Evolutionary conservation across 805 yeast genomes (phyloP), one percentile per base, ranked within the genome.

Genomic region (Candida rishiriensis): DNA sequence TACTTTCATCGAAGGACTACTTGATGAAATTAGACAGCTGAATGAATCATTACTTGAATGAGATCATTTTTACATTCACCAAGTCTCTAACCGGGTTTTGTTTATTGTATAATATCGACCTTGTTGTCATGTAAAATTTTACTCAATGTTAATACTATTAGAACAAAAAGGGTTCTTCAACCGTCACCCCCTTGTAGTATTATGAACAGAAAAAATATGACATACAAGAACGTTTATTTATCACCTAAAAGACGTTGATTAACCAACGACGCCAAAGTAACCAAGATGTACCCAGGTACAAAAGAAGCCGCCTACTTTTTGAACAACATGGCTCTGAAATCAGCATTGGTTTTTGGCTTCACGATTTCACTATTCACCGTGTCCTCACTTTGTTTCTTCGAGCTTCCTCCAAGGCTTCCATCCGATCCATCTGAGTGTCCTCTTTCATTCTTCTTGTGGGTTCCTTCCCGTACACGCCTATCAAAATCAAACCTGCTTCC

Each of bases 21-120:
- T 76, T 3, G 66, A 65, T 6, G 81, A 77, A 38, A 75, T 84
- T 40, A 68, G 70, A 17, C 78, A 73, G n/a, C 53, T 81, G 49
- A 79, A 75, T 53, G 72, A 71, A 28, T 65, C 73, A 2, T 50
- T 76, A 29, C 49, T 56, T 14, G 58, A 54, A 7, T 36, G 36
- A 36, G 17, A 16, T 31, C 16, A 29, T 38, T 18, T 18, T 36
- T 4, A 21, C 26, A 21, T 21, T 21, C 7, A 7, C 7, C 26
- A 21, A 21, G 26, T 21, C 26, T 21, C 26, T 7, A 21, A 21
- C 26, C 26, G 7, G 26, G 26, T 21, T 21, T 21, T 21, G 7
- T 21, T 7, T 35, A 37, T 36, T 33, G 14, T 31, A 13, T n/a
- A 21, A 21, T 21, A 21, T 7, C 7, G 7, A 4, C 7, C 7